Conservation (phyloP, 2,329 filamentous ascomycete species). For the Fusarium heterosporum region DNA sequence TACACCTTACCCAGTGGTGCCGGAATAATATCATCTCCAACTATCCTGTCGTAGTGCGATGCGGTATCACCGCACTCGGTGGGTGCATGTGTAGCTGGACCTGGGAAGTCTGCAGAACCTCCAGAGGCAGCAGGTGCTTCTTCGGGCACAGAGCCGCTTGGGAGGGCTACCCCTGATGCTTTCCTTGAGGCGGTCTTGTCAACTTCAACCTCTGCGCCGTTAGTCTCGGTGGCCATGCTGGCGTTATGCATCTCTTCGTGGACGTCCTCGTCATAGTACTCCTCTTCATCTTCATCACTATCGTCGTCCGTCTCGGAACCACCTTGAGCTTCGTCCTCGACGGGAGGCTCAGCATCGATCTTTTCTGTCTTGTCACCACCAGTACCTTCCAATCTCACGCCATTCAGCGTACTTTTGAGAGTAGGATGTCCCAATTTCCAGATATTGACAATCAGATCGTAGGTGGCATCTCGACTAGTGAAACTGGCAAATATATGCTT, state of each 20-base stretch:
- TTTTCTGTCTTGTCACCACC: conserved; percentile 95
- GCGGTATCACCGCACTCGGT: conserved; percentile 86
- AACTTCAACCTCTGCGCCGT: conserved; percentile 59
- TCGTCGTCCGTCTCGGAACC: conserved; percentile 68
- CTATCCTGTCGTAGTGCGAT: conserved; percentile 83
- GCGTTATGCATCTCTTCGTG: conserved; percentile 85
- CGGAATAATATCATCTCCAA: conserved; percentile 87
- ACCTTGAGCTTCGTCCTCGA: conserved; percentile 59
- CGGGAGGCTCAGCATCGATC: conserved; percentile 64
- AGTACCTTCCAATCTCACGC: conserved; percentile 82
- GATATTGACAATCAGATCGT: conserved; percentile 96
- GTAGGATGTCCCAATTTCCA: conserved; percentile 98
- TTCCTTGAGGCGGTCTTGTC: conserved; percentile 78
- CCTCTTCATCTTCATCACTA: conserved; percentile 70
- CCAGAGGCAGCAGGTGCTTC: conserved; percentile 59
- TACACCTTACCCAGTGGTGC: conserved; percentile 95
- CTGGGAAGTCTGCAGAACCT: conserved; percentile 77
- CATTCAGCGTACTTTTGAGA: conserved; percentile 89
- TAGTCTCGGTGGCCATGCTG: conserved; percentile 64
- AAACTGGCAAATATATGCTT: conserved; percentile 97
- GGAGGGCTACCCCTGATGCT: conserved; percentile 67
- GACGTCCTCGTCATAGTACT: conserved; percentile 75
- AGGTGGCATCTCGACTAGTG: conserved; percentile 92
- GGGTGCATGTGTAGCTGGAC: conserved; percentile 81
- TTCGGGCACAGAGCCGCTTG: conserved; percentile 60